Evolutionary conservation across 2,329 filamentous ascomycete species (phyloP), one percentile per base, ranked within the genome.

Genomic region (Paraphoma chrysanthemicola): DNA sequence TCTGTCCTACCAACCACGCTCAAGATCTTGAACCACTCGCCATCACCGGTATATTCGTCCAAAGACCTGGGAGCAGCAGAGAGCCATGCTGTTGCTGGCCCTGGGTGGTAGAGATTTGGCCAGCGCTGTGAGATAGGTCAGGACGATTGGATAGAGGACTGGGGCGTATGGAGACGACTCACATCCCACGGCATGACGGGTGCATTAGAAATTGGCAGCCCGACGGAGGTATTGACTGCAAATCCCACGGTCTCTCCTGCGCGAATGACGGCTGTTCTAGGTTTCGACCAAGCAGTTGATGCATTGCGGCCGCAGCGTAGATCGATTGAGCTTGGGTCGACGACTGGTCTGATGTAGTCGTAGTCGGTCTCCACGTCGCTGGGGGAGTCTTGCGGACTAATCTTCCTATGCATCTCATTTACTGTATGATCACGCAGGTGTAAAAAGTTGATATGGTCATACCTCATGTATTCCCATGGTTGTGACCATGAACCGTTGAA

Each of bases 381-480:
- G 12, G 41, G 44, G 42, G 31, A 18, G 17, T 28, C 44, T 33
- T 50, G 54, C 18, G 49, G 53, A 36, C 45, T 57, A 17, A 62
- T 58, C 48, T 59, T 44, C 23, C 58, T 54, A 14, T 36, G 33
- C 10, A 10, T 36, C 14, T 3, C n/a, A 36, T 10, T 36, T 3
- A 36, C 3, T 6, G 33, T 2, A 10, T 3, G 36, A 36, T 10
- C 4, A 16, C 9, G 14, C 14, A 33, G 11, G 3, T 7, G 17
- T 36, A 36, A 18, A 8, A 23, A 11, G 10, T 38, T 17, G n/a
- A n/a, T 39, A 12, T 5, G 12, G 29, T 10, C 33, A 14, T 54
- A 58, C 59, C 62, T 57, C 28, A 65, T 53, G 47, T 65, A 63
- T 56, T 63, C 60, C 60, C 59, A 65, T 14, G 60, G 49, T 41